Evolutionary conservation across 164 flowering plant genomes (phyloP), one percentile per base, ranked within the genome.

Genomic region (Echeveria elegans): DNA sequence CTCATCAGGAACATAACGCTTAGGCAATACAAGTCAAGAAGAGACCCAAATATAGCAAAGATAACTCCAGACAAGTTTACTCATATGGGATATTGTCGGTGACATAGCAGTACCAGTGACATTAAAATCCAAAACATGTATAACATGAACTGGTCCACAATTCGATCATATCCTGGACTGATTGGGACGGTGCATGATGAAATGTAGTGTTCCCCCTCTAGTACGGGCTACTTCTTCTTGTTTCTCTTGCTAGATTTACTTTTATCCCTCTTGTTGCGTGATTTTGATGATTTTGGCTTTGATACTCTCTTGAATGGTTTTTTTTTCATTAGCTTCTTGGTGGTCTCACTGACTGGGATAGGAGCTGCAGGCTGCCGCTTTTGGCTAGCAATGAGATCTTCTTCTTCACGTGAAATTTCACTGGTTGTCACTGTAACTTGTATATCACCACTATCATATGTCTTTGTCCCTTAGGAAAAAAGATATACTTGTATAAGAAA

Each of bases 221-320:
- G n/a, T n/a, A n/a, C 41, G 12, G 41, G 11, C 47, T 43, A 50
- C 56, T 50, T 50, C 8, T 50, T 50, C 26, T 50, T 48, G 19
- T n/a, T 48, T 21, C 53, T 8, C 4, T 48, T 50, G 56, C 56
- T 11, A 6, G 56, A 50, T 50, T 47, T 47, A 47, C 28, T 21
- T 23, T 50, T 50, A 23, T 50, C 56, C 26, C 56, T 50, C 23
- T 50, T 50, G 24, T 21, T 50, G 56, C 3, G 23, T 50, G 56
- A 5, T 50, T 50, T 50, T n/a, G 56, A 50, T 50, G 56, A 21
- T 50, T 21, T 50, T n/a, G 56, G 76, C 68, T 75, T 85, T 23
- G 70, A 69, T 9, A 47, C 77, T 74, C 59, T 79, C 73, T 85
- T 87, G 67, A 84, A 61, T 50, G 77, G 76, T 76, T 86, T 86